Conservation (phyloP, 768 basidiomycete species). For the Plicaturopsis crispa region DNA sequence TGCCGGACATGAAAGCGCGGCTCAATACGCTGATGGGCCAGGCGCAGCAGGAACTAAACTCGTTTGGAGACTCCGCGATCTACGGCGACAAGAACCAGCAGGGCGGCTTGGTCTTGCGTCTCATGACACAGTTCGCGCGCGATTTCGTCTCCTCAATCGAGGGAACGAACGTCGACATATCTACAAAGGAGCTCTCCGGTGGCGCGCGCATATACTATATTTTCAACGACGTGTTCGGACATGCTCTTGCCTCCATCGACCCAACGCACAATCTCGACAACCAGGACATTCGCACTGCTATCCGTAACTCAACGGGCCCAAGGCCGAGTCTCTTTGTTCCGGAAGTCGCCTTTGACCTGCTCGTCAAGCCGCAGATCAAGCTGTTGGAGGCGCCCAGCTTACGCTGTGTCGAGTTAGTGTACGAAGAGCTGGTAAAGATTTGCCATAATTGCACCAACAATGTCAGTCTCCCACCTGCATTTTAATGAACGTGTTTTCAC, state of each 20-base stretch:
- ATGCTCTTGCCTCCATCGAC: slow-evolving; percentile 84
- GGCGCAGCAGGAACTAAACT: slow-evolving; percentile 95
- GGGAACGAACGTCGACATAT: slow-evolving; percentile 92
- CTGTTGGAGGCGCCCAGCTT: slow-evolving; percentile 89
- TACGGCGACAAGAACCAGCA: slow-evolving; percentile 91
- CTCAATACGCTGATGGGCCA: slow-evolving; percentile 98
- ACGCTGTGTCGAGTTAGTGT: slow-evolving; percentile 95
- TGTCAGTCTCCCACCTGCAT: slow-evolving; percentile 34
- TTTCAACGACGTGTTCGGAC: slow-evolving; percentile 97
- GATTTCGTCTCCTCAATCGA: slow-evolving; percentile 98
- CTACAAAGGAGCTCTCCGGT: slow-evolving; percentile 96
- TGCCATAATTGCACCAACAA: slow-evolving; percentile 96
- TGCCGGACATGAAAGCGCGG: slow-evolving; percentile 99
- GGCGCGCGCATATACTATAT: slow-evolving; percentile 99
- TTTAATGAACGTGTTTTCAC: not conserved
- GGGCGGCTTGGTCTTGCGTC: slow-evolving; percentile 83
- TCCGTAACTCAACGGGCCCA: slow-evolving; percentile 96
- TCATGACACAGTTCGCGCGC: slow-evolving; percentile 98
- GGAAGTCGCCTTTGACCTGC: slow-evolving; percentile 91
- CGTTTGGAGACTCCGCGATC: slow-evolving; percentile 89
- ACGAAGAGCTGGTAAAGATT: slow-evolving; percentile 98
- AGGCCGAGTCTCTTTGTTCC: slow-evolving; percentile 95
- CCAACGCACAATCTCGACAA: slow-evolving; percentile 87
- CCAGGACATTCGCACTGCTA: slow-evolving; percentile 95
- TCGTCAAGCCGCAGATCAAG: slow-evolving; percentile 98